Evolutionary conservation across 805 yeast species (phyloP).

Genomic region (Yamadazyma takamatsuzukensis): DNA sequence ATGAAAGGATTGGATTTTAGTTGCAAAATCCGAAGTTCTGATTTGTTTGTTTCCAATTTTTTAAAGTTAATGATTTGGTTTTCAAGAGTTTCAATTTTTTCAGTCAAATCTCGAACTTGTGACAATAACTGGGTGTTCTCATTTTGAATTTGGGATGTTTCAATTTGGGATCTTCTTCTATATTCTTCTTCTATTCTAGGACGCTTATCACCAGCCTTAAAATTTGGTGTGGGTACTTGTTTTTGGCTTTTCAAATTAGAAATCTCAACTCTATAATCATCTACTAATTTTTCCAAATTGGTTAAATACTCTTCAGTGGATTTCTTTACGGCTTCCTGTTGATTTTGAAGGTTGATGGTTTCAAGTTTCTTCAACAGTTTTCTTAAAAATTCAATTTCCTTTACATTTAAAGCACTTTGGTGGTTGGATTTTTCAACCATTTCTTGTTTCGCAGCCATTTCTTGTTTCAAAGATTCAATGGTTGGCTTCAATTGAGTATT

Average conservation of each 20-base stretch:
- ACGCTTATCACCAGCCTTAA: conserved; percentile 20
- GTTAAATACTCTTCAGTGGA: conserved; percentile 35
- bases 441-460: conserved; percentile 12
- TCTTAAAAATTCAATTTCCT: conserved; percentile 57
- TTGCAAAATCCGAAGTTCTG: conserved; percentile 50
- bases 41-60: conserved; percentile 16
- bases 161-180: conserved; percentile 13
- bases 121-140: conserved; percentile 39
- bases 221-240: conserved; percentile 5
- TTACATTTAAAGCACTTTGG: conserved; percentile 49
- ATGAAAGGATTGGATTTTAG: conserved; percentile 63
- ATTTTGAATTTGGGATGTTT: conserved; percentile 21
- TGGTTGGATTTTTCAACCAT: conserved; percentile 41
- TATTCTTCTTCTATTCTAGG: conserved; percentile 21
- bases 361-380: conserved; percentile 53
- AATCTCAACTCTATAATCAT: conserved; percentile 52
- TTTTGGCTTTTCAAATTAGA: conserved; percentile 39
- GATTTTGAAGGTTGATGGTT: conserved; percentile 14
- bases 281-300: conserved; percentile 47
- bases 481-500: conserved; percentile 11
- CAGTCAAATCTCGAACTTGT: conserved; percentile 32
- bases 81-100: conserved; percentile 30
- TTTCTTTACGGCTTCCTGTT: conserved; percentile 23
- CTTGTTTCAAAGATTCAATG: conserved; percentile 10
- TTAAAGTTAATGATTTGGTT: conserved; percentile 29